phyloP scores from a whole-genome alignment of 176 grass and related monocot species.

The Themeda triandra region DNA sequence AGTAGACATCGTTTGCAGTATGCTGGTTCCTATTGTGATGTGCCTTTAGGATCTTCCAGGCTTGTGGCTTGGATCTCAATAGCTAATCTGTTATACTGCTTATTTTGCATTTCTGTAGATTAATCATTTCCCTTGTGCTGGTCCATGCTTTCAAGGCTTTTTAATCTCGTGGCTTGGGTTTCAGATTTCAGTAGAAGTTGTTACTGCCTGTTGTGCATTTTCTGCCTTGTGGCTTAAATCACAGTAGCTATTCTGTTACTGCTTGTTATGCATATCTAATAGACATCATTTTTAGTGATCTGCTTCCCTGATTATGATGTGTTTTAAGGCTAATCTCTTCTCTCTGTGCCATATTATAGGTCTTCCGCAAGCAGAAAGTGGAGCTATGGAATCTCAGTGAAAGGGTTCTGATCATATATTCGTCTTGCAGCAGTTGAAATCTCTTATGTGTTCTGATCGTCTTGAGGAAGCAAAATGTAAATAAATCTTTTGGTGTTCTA shows the following conservation, averaged over 20 bases:
- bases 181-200: neutral
- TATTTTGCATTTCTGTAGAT: too few species aligned
- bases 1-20: too few species aligned
- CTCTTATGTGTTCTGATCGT: neutral
- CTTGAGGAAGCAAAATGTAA: neutral
- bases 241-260: neutral
- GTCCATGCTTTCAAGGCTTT: neutral
- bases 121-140: neutral
- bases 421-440: neutral
- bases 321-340: neutral
- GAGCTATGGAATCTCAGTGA: constrained; percentile 11
- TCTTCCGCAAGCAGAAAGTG: constrained; percentile 39
- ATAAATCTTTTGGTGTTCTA: constrained; percentile 10
- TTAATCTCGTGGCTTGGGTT: neutral
- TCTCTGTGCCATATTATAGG: neutral
- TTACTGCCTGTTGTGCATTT: neutral
- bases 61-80: too few species aligned
- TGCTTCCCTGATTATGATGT: neutral
- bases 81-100: too few species aligned
- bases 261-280: neutral
- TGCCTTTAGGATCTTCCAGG: too few species aligned
- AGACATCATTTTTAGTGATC: neutral
- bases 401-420: neutral
- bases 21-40: too few species aligned
- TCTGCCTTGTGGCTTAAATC: neutral